A percentile compares a stretch with the other conserved stretches of the same genome.
Evolutionary conservation across 495 filamentous ascomycete species (phyloP).

Genomic region (Neurospora sp.): DNA sequence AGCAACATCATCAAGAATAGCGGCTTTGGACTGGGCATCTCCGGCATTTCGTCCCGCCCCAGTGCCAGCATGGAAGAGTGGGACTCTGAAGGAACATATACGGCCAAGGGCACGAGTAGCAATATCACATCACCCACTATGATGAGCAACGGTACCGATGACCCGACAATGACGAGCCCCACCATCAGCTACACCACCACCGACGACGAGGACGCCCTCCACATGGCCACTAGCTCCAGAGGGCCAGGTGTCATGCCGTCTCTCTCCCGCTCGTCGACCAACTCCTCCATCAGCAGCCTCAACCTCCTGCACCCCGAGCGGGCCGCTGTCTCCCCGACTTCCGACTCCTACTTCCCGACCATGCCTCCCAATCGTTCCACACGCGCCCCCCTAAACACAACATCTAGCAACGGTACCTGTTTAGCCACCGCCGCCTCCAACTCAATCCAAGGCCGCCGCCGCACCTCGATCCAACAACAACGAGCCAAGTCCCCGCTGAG

Average conservation of each 20-base stretch:
- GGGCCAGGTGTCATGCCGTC: constrained; percentile 8
- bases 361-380: constrained; percentile 4
- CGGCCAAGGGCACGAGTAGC: constrained; percentile 11
- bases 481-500: constrained; percentile 54
- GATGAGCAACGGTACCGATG: constrained; percentile 3
- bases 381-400: not conserved
- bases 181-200: constrained; percentile 60
- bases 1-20: constrained; percentile 2
- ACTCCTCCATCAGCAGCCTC: constrained; percentile 20
- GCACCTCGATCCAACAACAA: constrained; percentile 36
- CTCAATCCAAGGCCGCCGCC: constrained; percentile 31
- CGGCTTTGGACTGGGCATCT: constrained; percentile 36
- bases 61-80: constrained; percentile 13
- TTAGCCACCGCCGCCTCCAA: not conserved
- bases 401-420: not conserved
- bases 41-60: constrained; percentile 37
- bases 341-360: constrained; percentile 58
- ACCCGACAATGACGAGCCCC: constrained; percentile 38
- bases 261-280: constrained; percentile 12
- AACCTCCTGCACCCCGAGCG: constrained; percentile 33
- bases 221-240: constrained; percentile 40
- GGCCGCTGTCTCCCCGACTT: constrained; percentile 37
- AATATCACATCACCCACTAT: constrained; percentile 8
- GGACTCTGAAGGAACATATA: constrained; percentile 21
- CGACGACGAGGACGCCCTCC: constrained; percentile 67